A percentile compares a stretch with the other conserved stretches of the same genome.
These are phyloP conservation scores for Lantana camara DNA, from an alignment of 257 asterid genomes.

Conservation along the genomic window DNA sequence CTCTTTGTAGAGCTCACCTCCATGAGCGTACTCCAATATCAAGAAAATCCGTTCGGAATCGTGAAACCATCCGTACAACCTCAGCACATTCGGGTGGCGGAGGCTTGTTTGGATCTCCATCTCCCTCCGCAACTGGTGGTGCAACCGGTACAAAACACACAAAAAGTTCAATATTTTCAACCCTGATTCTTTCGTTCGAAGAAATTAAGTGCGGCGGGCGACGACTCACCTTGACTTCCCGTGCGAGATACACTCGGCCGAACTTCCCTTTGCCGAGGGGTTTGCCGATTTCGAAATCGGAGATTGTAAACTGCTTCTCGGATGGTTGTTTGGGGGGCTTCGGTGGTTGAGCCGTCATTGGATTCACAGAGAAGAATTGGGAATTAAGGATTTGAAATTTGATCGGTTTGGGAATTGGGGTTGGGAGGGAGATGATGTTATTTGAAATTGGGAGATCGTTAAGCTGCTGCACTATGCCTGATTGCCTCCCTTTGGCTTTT, in stretches of 20 bases:
- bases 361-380: conserved; percentile 16
- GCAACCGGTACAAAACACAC: conserved; percentile 50
- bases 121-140: conserved; percentile 82
- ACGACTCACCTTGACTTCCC: conserved; percentile 72
- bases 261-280: conserved; percentile 94
- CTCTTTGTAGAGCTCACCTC: conserved; percentile 84
- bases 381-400: conserved; percentile 7
- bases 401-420: conserved; percentile 27
- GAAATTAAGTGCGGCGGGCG: background rate
- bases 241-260: conserved; percentile 96
- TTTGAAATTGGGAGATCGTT: conserved; percentile 29
- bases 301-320: conserved; percentile 61
- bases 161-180: background rate
- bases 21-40: conserved; percentile 85
- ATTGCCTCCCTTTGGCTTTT: too few species aligned
- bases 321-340: conserved; percentile 50
- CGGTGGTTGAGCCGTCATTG: conserved; percentile 41
- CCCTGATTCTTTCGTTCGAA: background rate
- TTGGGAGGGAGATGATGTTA: conserved; percentile 27
- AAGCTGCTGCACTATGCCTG: too few species aligned
- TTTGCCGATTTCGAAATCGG: conserved; percentile 90
- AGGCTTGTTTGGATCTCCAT: conserved; percentile 87
- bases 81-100: conserved; percentile 77
- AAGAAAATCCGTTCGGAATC: conserved; percentile 73
- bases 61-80: conserved; percentile 92